phyloP scores from a whole-genome alignment of 306 rosid genomes.

The Vicia faba region DNA sequence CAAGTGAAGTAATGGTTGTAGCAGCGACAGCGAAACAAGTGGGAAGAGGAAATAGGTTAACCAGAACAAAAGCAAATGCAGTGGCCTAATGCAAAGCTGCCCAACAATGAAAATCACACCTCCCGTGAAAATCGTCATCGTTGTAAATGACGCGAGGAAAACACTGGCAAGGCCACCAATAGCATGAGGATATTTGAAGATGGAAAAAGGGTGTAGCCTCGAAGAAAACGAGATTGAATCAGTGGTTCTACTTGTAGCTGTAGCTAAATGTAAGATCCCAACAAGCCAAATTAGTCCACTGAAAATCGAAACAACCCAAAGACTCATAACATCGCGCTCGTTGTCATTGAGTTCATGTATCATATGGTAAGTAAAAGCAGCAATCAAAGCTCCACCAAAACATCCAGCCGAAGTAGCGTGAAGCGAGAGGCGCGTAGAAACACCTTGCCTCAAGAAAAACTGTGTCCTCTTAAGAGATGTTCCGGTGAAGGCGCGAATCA shows the following conservation, averaged over 20 bases:
- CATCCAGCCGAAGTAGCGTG: conserved; percentile 55
- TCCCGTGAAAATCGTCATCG: conserved; percentile 73
- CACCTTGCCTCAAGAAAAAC: conserved; percentile 46
- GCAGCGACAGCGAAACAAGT: conserved; percentile 58
- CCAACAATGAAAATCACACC: conserved; percentile 71
- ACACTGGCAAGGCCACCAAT: conserved; percentile 57
- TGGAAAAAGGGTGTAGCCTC: conserved; percentile 43
- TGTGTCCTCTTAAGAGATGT: conserved; percentile 41
- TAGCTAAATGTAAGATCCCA: conserved; percentile 58
- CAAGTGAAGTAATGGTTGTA: conserved; percentile 62
- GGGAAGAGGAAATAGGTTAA: conserved; percentile 76
- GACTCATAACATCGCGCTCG: conserved; percentile 48
- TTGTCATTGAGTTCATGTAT: conserved; percentile 41
- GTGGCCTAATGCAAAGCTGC: conserved; percentile 61
- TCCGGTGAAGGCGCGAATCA: conserved; percentile 60
- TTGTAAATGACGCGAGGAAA: conserved; percentile 65
- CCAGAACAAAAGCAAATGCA: conserved; percentile 61
- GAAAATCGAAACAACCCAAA: conserved; percentile 88
- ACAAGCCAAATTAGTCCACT: conserved; percentile 78
- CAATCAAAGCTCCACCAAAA: conserved; percentile 60
- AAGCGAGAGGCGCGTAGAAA: conserved; percentile 62
- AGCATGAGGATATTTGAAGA: conserved; percentile 69
- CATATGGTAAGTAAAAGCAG: conserved; percentile 82
- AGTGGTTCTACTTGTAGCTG: conserved; percentile 46
- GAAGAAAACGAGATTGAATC: conserved; percentile 37